Conservation (phyloP, 164 flowering plant species). For the Echeveria elegans region DNA sequence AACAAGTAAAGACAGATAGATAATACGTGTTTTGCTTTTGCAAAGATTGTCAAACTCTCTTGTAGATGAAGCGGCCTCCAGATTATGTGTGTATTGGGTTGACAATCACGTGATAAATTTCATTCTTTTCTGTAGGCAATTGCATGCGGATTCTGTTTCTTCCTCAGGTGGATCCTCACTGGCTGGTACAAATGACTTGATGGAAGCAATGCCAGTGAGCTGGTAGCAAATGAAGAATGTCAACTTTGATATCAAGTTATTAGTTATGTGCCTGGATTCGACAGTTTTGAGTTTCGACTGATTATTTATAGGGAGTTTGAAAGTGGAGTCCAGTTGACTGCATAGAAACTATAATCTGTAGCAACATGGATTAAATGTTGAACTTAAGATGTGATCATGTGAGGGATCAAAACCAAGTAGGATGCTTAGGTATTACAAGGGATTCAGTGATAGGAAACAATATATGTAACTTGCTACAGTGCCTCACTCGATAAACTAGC, state of each 20-base stretch:
- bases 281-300: neutral
- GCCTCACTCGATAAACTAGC: too few relatives aligned
- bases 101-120: neutral
- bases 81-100: neutral
- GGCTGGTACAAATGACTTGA: conserved; percentile 86
- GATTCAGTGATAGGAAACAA: too few relatives aligned
- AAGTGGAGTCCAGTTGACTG: neutral
- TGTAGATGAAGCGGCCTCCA: neutral
- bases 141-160: conserved; percentile 66
- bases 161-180: conserved; percentile 67
- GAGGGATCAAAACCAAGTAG: too few relatives aligned
- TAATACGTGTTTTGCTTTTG: neutral
- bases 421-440: too few relatives aligned
- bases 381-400: too few relatives aligned
- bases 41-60: neutral
- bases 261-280: neutral
- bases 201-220: neutral
- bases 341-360: neutral
- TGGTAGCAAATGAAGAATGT: neutral
- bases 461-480: too few relatives aligned
- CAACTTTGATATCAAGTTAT: neutral
- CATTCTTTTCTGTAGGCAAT: conserved; percentile 40
- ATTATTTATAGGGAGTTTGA: too few relatives aligned
- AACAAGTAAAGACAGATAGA: too few relatives aligned
- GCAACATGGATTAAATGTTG: too few relatives aligned